Conservation (phyloP, 495 filamentous ascomycete genomes). For the Staphylotrichum longicolle region DNA sequence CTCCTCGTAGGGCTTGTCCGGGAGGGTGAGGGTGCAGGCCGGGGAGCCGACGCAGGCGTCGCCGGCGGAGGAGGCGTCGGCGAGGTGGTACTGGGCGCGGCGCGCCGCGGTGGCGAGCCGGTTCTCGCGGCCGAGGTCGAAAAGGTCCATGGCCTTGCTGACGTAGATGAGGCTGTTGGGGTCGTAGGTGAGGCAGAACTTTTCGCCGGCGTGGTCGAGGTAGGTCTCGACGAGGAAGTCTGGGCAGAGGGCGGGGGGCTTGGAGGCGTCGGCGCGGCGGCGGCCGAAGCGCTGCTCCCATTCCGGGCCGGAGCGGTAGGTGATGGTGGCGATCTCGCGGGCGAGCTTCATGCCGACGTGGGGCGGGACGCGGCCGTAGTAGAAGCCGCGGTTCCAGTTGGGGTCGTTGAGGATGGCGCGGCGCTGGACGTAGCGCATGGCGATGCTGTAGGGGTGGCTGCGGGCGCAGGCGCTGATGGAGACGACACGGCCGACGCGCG, state of each 20-base stretch:
- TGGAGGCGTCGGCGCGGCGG: conserved; percentile 77
- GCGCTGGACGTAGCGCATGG: conserved; percentile 97
- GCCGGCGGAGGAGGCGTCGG: neutral
- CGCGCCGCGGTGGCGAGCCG: conserved; percentile 48
- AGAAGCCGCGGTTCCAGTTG: conserved; percentile 96
- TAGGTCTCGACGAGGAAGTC: conserved; percentile 99
- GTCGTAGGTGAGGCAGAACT: conserved; percentile 98
- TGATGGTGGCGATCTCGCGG: conserved; percentile 95
- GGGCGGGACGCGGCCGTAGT: conserved; percentile 85
- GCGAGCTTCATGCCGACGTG: conserved; percentile 98
- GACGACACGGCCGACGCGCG: conserved; percentile 75
- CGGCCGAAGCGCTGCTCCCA: conserved; percentile 96
- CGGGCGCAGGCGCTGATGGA: conserved; percentile 92
- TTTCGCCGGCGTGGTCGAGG: conserved; percentile 96
- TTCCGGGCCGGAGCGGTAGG: conserved; percentile 93
- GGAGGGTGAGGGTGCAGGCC: conserved; percentile 79
- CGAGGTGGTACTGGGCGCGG: conserved; percentile 36
- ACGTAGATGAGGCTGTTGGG: conserved; percentile 95
- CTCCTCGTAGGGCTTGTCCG: conserved; percentile 82
- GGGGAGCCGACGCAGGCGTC: conserved; percentile 32
- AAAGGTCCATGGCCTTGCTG: conserved; percentile 98
- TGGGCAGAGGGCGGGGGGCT: conserved; percentile 87
- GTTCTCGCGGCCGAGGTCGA: conserved; percentile 77
- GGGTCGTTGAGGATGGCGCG: conserved; percentile 99
- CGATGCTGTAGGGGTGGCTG: conserved; percentile 96